phyloP scores from a whole-genome alignment of 2,329 filamentous ascomycete species.

The Laburnicola sp. region DNA sequence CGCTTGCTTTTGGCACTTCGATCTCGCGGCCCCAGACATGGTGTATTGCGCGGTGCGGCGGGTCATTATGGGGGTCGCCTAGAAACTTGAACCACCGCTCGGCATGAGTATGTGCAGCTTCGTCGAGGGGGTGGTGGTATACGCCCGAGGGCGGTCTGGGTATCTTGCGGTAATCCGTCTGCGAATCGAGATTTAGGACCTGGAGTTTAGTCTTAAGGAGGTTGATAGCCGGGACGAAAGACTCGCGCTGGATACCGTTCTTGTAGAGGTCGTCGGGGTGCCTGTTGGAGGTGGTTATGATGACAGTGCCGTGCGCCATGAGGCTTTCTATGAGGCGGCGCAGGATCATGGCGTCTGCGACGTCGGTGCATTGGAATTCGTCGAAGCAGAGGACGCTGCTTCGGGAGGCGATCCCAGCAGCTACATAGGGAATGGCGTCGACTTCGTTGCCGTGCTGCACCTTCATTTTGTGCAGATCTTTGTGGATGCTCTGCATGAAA shows the following conservation, averaged over 20 bases:
- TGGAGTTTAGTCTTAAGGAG: constrained; percentile 81
- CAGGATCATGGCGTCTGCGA: constrained; percentile 97
- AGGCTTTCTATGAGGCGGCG: constrained; percentile 83
- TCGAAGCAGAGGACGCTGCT: constrained; percentile 93
- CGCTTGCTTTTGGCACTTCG: constrained; percentile 81
- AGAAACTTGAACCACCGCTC: constrained; percentile 96
- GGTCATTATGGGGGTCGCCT: constrained; percentile 75
- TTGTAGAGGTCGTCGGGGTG: constrained; percentile 96
- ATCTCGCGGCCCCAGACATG: constrained; percentile 93
- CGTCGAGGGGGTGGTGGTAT: constrained; percentile 86
- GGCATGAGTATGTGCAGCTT: constrained; percentile 75
- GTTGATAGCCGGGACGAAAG: constrained; percentile 92
- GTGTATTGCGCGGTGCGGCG: constrained; percentile 77
- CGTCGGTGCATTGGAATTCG: constrained; percentile 98
- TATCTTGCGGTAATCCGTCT: constrained; percentile 96
- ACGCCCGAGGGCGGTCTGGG: constrained; percentile 89
- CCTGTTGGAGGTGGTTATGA: constrained; percentile 96
- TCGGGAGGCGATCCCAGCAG: constrained; percentile 86
- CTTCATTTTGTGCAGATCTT: constrained; percentile 85
- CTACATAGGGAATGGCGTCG: constrained; percentile 88
- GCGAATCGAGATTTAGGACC: constrained; percentile 92
- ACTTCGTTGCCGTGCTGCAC: constrained; percentile 85
- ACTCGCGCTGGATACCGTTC: constrained; percentile 94
- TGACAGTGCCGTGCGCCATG: constrained; percentile 95
- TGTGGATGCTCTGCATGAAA: constrained; percentile 98